A percentile compares a stretch with the other conserved stretches of the same genome.
Evolutionary conservation across 495 filamentous ascomycete genomes (phyloP).

Genomic region (Parachaetomium inaequale): DNA sequence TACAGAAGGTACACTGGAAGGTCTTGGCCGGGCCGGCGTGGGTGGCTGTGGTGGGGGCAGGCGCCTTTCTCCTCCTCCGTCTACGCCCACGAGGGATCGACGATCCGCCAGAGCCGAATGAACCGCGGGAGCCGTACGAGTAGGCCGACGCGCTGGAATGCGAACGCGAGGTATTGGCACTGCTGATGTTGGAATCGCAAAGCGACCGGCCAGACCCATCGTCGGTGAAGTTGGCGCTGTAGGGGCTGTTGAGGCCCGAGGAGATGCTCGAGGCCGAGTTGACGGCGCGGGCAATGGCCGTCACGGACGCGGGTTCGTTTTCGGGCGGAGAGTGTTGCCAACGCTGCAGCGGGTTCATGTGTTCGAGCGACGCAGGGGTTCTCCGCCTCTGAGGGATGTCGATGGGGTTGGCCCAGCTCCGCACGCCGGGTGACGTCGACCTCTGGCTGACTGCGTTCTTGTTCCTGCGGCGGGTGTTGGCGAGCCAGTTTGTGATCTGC

Average conservation of each 20-base stretch:
- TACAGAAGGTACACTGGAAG: conserved; percentile 84
- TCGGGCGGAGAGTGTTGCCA: conserved; percentile 85
- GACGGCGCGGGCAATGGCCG: conserved; percentile 74
- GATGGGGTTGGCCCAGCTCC: conserved; percentile 54
- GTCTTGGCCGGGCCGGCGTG: conserved; percentile 46
- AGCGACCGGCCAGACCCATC: conserved; percentile 68
- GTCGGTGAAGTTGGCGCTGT: conserved; percentile 52
- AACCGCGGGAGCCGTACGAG: conserved; percentile 63
- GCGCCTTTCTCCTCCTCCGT: conserved; percentile 60
- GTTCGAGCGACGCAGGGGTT: conserved; percentile 48
- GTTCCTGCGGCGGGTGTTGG: conserved; percentile 74
- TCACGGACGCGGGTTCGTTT: conserved; percentile 77
- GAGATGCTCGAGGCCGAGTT: conserved; percentile 51
- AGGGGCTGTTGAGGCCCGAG: conserved; percentile 52
- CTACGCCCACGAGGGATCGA: conserved; percentile 58
- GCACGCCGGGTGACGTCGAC: conserved; percentile 55
- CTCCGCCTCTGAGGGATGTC: conserved; percentile 59
- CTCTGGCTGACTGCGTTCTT: conserved; percentile 59
- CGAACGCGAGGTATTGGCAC: conserved; percentile 66
- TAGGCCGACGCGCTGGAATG: conserved; percentile 67
- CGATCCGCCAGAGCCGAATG: conserved; percentile 62
- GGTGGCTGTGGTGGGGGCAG: conserved; percentile 7
- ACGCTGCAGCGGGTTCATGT: conserved; percentile 78
- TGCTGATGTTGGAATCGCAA: conserved; percentile 68
- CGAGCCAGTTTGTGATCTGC: conserved; percentile 84